These are phyloP conservation scores for Cardamine chenopodiifolia DNA, from an alignment of 345 rosid genomes.

Conservation along the genomic window DNA sequence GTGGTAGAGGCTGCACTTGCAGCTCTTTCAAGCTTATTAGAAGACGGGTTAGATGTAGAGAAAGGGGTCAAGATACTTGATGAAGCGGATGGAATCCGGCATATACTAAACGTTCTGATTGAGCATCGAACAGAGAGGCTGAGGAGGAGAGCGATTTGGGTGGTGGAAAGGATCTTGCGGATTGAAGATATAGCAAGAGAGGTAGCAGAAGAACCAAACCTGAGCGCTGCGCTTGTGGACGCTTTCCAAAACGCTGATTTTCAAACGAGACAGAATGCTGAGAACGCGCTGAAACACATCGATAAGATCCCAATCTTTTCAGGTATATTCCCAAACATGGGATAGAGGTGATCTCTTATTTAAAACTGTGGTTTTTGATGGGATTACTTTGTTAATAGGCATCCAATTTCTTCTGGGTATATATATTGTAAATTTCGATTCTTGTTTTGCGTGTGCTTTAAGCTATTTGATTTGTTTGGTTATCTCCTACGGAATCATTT, in stretches of 20 bases:
- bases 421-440: slow-evolving; percentile 41
- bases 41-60: slow-evolving; percentile 69
- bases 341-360: slow-evolving; percentile 38
- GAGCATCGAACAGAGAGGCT: slow-evolving; percentile 62
- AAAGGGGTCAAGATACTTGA: slow-evolving; percentile 60
- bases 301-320: slow-evolving; percentile 95
- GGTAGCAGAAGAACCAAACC: slow-evolving; percentile 68
- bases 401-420: slow-evolving; percentile 34
- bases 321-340: slow-evolving; percentile 71
- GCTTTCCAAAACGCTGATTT: slow-evolving; percentile 92
- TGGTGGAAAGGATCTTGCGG: slow-evolving; percentile 79
- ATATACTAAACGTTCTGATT: slow-evolving; percentile 56
- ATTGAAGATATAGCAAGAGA: slow-evolving; percentile 75
- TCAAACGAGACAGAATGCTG: slow-evolving; percentile 82
- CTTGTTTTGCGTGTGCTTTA: slow-evolving; percentile 34
- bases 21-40: slow-evolving; percentile 77
- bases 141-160: slow-evolving; percentile 75
- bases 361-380: slow-evolving; percentile 22
- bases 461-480: slow-evolving; percentile 41
- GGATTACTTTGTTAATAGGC: slow-evolving; percentile 34
- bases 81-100: slow-evolving; percentile 52
- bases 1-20: slow-evolving; percentile 82
- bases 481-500: not conserved
- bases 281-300: slow-evolving; percentile 82
- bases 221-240: slow-evolving; percentile 84